Base-by-base conservation (phyloP, 1,139 yeast species). In the Hyphopichia wangnamkhiaoensis region DNA sequence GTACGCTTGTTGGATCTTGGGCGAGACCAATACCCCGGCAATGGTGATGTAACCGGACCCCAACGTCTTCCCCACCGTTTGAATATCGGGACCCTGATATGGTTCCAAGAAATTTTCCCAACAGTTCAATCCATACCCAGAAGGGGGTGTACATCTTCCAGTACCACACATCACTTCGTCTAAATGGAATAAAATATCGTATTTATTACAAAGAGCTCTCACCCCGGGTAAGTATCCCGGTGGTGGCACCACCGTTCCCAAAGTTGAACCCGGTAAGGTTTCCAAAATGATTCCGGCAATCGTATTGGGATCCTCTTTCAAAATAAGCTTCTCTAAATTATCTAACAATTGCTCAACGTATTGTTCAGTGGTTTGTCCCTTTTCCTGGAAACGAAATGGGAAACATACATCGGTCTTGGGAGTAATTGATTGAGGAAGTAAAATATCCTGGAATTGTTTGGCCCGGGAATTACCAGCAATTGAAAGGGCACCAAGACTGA, bases 101-200 rank as follows among this genome's bases (percentile, higher is more conserved):
- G 58, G 50, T 17, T 70, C 67, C 60, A 65, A 77, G 41, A 48
- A 53, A 44, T 59, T 56, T 44, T 76, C 80, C 81, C 79, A 48
- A 71, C 79, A 62, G 67, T 76, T 53, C 61, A 69, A 44, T 4
- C 31, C 25, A 12, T 64, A 65, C 10, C 31, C 25, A 12, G 64
- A 64, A 52, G 63, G 59, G 20, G 65, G 61, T 35, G 49, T 52
- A 31, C 55, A 49, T 42, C 85, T 69, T 35, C 84, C 84, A 38
- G 80, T 69, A 37, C 85, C 85, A 57, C 84, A 79, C 84, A 80
- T 80, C 35, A 80, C 83, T 59, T 80, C 85, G 54, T 80, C 85
- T 42, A 79, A 61, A 63, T 76, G 70, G 57, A 80, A 66, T 39
- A 80, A 53, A 31, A 79, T 72, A 46, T 80, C 84, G 47, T 80